Evolutionary conservation across 306 rosid genomes (phyloP).

Genomic region (Chamaecrista fasciculata): DNA sequence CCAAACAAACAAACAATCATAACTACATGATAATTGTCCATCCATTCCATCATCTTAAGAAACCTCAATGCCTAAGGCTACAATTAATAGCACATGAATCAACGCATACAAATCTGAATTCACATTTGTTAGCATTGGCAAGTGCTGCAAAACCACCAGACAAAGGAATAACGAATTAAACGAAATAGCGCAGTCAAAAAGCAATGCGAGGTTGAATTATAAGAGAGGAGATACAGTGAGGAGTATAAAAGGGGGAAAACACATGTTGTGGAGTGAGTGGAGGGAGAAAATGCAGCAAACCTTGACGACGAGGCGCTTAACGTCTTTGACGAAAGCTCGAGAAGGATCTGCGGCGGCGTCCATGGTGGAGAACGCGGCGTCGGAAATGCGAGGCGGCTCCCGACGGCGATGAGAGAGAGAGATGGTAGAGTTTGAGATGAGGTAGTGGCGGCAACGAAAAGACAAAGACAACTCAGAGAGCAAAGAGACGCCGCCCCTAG

Average conservation of each 20-base stretch:
- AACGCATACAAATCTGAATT: neutral
- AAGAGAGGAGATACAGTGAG: neutral
- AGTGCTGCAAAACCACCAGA: neutral
- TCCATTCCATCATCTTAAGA: neutral
- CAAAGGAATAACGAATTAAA: neutral
- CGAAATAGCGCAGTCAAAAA: neutral
- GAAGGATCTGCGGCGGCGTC: constrained; percentile 2
- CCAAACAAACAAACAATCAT: neutral
- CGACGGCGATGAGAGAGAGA: neutral
- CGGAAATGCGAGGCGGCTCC: neutral
- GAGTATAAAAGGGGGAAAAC: neutral
- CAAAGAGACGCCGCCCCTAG: neutral
- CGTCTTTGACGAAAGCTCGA: constrained; percentile 24
- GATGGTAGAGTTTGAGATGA: neutral
- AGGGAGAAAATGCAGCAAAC: neutral
- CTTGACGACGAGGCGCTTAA: constrained; percentile 23
- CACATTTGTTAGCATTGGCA: neutral
- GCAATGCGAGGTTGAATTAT: neutral
- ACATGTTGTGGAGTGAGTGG: neutral
- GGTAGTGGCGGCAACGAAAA: neutral
- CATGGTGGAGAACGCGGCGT: neutral
- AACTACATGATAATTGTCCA: neutral
- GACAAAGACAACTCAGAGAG: neutral
- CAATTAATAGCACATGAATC: neutral
- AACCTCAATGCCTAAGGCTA: neutral